These are phyloP conservation scores for Trichoderma koningiopsis DNA, from an alignment of 2,329 filamentous ascomycete species.

Conservation along the genomic window DNA sequence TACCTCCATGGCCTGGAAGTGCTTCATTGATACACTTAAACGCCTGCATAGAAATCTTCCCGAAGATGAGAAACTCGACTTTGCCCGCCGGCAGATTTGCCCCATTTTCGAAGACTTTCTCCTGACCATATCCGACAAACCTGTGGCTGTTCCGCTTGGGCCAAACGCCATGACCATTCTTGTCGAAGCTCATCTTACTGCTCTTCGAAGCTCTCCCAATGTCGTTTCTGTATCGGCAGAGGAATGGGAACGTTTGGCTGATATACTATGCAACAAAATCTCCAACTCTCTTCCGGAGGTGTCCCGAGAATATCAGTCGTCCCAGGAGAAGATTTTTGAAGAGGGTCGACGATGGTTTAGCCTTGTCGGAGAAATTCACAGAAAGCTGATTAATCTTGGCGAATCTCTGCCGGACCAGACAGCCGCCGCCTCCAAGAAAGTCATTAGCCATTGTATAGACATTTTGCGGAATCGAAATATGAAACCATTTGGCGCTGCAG, in stretches of 20 bases:
- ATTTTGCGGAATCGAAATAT: conserved; percentile 55
- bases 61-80: conserved; percentile 47
- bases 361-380: conserved; percentile 53
- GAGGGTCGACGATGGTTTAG: conserved; percentile 70
- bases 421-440: conserved; percentile 34
- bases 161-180: conserved; percentile 44
- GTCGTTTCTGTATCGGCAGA: conserved; percentile 53
- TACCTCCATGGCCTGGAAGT: conserved; percentile 69
- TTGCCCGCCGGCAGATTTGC: conserved; percentile 55
- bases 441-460: conserved; percentile 42
- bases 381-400: conserved; percentile 33
- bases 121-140: conserved; percentile 46
- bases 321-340: conserved; percentile 68
- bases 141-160: conserved; percentile 37
- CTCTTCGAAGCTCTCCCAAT: conserved; percentile 44
- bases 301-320: conserved; percentile 73
- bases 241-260: conserved; percentile 65
- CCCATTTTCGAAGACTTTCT: conserved; percentile 60
- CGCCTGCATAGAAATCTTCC: conserved; percentile 53
- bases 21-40: conserved; percentile 68
- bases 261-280: conserved; percentile 65
- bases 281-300: conserved; percentile 78
- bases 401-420: conserved; percentile 36
- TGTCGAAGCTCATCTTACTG: conserved; percentile 51
- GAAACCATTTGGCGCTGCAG: conserved; percentile 59